Evolutionary conservation across 768 basidiomycete genomes (phyloP).

Genomic region (Hydnum rufescens): DNA sequence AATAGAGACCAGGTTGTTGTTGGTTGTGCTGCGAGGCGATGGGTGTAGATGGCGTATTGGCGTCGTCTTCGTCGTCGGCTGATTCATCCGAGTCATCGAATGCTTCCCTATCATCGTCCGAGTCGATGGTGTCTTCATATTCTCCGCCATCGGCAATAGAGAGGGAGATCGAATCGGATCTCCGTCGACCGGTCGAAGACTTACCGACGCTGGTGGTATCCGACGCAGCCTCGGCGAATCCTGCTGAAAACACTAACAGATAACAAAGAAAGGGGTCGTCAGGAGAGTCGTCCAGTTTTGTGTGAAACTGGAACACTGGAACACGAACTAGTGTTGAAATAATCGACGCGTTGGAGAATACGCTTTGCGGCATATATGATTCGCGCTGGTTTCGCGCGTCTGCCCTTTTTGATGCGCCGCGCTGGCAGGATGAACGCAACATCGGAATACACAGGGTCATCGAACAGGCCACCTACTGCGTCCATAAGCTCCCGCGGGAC

Average conservation of each 20-base stretch:
- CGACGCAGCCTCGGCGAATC: slow-evolving; percentile 40
- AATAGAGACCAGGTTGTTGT: no score
- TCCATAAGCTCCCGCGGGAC: slow-evolving; percentile 51
- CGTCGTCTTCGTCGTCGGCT: slow-evolving; percentile 12
- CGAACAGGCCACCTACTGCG: slow-evolving; percentile 51
- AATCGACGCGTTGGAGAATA: slow-evolving; percentile 50
- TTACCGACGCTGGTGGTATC: not conserved
- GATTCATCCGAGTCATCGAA: slow-evolving; percentile 11
- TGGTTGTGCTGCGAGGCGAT: no score
- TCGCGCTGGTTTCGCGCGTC: slow-evolving; percentile 10
- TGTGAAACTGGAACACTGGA: no score
- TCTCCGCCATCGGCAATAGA: not conserved
- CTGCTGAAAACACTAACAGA: slow-evolving; percentile 46
- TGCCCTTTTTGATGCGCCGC: slow-evolving; percentile 21
- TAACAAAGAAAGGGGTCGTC: not conserved
- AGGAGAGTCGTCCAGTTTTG: no score
- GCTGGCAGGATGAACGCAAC: slow-evolving; percentile 58
- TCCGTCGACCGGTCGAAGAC: not conserved
- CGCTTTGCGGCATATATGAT: slow-evolving; percentile 49
- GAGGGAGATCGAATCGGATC: not conserved
- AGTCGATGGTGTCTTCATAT: not conserved
- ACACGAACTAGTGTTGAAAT: slow-evolving; percentile 50
- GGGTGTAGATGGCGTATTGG: no score
- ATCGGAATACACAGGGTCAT: slow-evolving; percentile 72
- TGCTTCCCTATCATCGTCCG: not conserved